Percentiles rank a stretch among this genome's conserved stretches.
Evolutionary conservation across 148 eudicot species (phyloP).

Genomic region (Heliosperma pusillum): DNA sequence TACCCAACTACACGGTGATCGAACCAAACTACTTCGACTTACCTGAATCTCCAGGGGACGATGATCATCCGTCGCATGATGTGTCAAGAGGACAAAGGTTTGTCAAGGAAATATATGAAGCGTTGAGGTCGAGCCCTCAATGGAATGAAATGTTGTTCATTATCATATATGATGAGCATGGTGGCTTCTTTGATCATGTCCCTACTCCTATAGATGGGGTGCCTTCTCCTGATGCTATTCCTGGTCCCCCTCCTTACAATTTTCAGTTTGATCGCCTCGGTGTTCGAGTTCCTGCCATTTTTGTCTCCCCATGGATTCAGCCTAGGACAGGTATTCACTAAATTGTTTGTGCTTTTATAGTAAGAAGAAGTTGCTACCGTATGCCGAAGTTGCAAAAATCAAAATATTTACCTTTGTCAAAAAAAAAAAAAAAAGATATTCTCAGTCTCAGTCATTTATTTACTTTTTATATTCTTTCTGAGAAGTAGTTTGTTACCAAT

Average conservation of each 20-base stretch:
- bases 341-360: background rate
- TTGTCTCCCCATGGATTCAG: slow-evolving; percentile 30
- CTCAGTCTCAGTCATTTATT: too few relatives aligned
- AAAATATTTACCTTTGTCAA: too few relatives aligned
- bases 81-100: slow-evolving; percentile 23
- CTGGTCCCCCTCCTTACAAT: slow-evolving; percentile 21
- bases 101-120: slow-evolving; percentile 30
- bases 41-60: slow-evolving; percentile 16
- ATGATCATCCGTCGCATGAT: slow-evolving; percentile 31
- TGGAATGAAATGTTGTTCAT: slow-evolving; percentile 25
- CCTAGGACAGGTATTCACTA: slow-evolving; percentile 19
- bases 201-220: slow-evolving; percentile 25
- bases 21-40: slow-evolving; percentile 30
- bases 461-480: too few relatives aligned
- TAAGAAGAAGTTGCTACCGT: background rate
- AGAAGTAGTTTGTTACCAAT: too few relatives aligned
- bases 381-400: too few relatives aligned
- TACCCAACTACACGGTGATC: slow-evolving; percentile 26
- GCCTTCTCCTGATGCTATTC: slow-evolving; percentile 19
- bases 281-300: slow-evolving; percentile 27
- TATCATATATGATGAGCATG: slow-evolving; percentile 23
- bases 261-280: slow-evolving; percentile 30
- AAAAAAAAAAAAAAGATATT: too few relatives aligned
- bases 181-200: slow-evolving; percentile 24
- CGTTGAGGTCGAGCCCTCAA: slow-evolving; percentile 25